phyloP scores from a whole-genome alignment of 2,329 filamentous ascomycete genomes.

The Pseudogymnoascus sp. region DNA sequence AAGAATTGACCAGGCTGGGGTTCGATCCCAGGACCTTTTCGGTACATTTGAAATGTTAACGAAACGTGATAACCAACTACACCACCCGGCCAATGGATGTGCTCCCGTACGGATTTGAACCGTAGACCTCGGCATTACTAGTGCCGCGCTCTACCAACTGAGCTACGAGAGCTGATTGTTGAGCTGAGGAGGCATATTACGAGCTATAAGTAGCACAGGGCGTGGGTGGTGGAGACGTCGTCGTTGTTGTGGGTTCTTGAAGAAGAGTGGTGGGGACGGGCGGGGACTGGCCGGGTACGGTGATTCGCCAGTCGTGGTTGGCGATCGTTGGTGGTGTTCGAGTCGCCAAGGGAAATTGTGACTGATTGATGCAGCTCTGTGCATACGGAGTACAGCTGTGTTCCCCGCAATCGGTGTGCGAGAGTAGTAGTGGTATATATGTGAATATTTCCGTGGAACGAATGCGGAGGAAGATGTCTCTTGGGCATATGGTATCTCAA shows the following conservation, averaged over 20 bases:
- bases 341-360: background rate
- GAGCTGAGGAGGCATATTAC: background rate
- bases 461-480: background rate
- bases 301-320: background rate
- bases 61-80: constrained; percentile 10
- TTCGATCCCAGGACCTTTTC: constrained; percentile 10
- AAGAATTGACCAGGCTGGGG: constrained; percentile 9
- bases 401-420: background rate
- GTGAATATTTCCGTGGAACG: background rate
- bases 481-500: background rate
- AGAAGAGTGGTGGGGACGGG: background rate
- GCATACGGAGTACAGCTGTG: background rate
- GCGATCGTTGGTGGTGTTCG: background rate
- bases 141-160: constrained; percentile 10
- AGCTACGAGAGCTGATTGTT: constrained; percentile 10
- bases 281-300: background rate
- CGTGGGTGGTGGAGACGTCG: background rate
- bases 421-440: no score
- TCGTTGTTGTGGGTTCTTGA: background rate
- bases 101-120: constrained; percentile 10
- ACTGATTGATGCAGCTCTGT: background rate
- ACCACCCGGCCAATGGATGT: background rate
- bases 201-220: background rate
- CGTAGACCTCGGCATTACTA: constrained; percentile 11
- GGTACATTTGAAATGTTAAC: constrained; percentile 5